A percentile compares a stretch with the other conserved stretches of the same genome.
Conservation (phyloP, 208 protist species). For the Wallacemonas sp. region DNA sequence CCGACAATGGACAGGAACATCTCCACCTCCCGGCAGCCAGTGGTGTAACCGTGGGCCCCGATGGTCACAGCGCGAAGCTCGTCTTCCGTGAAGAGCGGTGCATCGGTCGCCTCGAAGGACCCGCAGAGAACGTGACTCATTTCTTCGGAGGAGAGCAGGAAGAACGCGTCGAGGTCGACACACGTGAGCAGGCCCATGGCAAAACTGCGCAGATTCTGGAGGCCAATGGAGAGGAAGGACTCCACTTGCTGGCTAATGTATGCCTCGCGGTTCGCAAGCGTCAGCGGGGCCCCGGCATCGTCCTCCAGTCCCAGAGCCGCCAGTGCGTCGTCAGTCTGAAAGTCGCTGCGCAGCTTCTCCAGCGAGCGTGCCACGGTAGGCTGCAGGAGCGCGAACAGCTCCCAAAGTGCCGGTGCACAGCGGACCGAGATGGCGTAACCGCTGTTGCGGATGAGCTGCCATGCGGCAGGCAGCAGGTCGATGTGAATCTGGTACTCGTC, state of each 20-base stretch:
- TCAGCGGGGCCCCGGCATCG: slow-evolving; percentile 39
- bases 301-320: slow-evolving; percentile 57
- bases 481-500: slow-evolving; percentile 81
- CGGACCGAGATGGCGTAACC: neutral
- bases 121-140: slow-evolving; percentile 62
- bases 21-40: slow-evolving; percentile 56
- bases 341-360: slow-evolving; percentile 29
- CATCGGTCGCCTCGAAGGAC: slow-evolving; percentile 16
- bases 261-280: slow-evolving; percentile 22
- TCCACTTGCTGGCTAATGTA: slow-evolving; percentile 30
- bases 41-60: slow-evolving; percentile 83
- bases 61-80: slow-evolving; percentile 55
- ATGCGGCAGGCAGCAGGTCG: slow-evolving; percentile 50
- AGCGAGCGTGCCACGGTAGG: slow-evolving; percentile 55
- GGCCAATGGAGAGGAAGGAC: neutral
- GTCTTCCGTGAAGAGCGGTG: slow-evolving; percentile 64
- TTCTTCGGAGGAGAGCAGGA: slow-evolving; percentile 54
- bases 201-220: slow-evolving; percentile 30
- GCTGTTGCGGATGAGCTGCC: slow-evolving; percentile 40
- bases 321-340: slow-evolving; percentile 40
- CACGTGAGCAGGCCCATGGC: slow-evolving; percentile 55
- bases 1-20: slow-evolving; percentile 78
- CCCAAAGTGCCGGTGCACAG: slow-evolving; percentile 10
- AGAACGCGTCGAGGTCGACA: slow-evolving; percentile 66
- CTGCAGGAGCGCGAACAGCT: slow-evolving; percentile 50